These are phyloP conservation scores for Cladophialophora immunda DNA, from an alignment of 2,329 filamentous ascomycete species.

Conservation along the genomic window DNA sequence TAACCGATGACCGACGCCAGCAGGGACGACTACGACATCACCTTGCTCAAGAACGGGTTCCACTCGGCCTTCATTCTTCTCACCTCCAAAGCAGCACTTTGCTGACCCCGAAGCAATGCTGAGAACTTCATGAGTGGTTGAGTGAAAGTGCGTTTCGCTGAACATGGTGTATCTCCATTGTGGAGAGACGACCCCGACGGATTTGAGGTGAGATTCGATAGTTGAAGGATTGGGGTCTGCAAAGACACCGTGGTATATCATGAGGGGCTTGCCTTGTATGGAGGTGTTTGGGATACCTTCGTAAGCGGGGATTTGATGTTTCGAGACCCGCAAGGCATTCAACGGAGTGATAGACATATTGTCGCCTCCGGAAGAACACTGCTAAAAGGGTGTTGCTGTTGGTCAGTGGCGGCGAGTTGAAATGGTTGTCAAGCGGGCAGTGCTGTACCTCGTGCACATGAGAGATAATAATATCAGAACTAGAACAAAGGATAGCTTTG, in stretches of 20 bases:
- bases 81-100: conserved; percentile 71
- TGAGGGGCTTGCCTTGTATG: conserved; percentile 68
- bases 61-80: conserved; percentile 65
- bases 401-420: background rate
- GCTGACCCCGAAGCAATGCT: conserved; percentile 67
- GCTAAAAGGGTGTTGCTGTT: background rate
- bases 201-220: conserved; percentile 65
- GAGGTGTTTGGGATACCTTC: conserved; percentile 70
- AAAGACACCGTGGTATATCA: conserved; percentile 72
- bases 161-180: conserved; percentile 78
- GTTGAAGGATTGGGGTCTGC: conserved; percentile 54
- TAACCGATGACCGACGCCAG: conserved; percentile 71
- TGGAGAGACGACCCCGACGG: conserved; percentile 64
- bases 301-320: conserved; percentile 67
- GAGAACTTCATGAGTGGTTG: conserved; percentile 72
- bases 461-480: background rate
- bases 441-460: background rate
- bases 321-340: conserved; percentile 63
- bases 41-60: conserved; percentile 65
- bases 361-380: background rate
- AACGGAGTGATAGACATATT: conserved; percentile 55
- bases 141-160: conserved; percentile 71
- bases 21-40: conserved; percentile 72
- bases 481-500: background rate
- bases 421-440: background rate